These are phyloP conservation scores for Clonostachys chloroleuca DNA, from an alignment of 2,329 filamentous ascomycete species.

Conservation along the genomic window DNA sequence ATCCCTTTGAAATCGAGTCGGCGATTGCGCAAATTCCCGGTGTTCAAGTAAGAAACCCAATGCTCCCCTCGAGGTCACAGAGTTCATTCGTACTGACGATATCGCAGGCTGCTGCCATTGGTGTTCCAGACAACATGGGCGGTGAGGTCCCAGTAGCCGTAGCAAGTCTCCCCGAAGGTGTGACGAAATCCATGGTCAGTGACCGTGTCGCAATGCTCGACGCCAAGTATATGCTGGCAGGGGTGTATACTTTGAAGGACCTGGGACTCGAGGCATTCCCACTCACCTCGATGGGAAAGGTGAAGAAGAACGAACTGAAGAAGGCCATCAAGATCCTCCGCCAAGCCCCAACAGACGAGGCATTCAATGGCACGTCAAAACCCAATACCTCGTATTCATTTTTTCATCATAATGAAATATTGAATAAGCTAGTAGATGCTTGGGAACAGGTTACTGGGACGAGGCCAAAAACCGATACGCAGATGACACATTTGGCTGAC, in stretches of 20 bases:
- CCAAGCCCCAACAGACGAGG: background rate
- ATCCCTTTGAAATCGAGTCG: conserved; percentile 28
- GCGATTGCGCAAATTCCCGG: conserved; percentile 25
- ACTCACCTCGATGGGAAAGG: conserved; percentile 36
- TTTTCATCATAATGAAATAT: background rate
- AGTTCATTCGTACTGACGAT: background rate
- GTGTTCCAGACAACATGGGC: conserved; percentile 34
- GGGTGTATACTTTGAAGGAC: conserved; percentile 33
- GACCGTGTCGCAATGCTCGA: conserved; percentile 22
- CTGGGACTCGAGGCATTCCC: conserved; percentile 30
- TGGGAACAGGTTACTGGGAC: conserved; percentile 23
- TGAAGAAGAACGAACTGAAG: conserved; percentile 31
- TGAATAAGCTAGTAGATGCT: conserved; percentile 9
- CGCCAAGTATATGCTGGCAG: conserved; percentile 28
- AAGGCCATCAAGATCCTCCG: conserved; percentile 10
- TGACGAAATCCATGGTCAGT: conserved; percentile 22
- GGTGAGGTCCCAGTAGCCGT: conserved; percentile 43
- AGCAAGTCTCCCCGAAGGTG: conserved; percentile 21
- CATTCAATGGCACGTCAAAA: background rate
- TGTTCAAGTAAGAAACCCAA: conserved; percentile 12
- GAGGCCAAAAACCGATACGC: conserved; percentile 14
- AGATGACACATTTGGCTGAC: conserved; percentile 20
- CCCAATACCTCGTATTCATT: too few relatives aligned
- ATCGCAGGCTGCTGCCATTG: conserved; percentile 32
- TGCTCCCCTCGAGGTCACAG: background rate